These are phyloP conservation scores for Rhizophora apiculata DNA, from an alignment of 345 rosid species.

Conservation along the genomic window DNA sequence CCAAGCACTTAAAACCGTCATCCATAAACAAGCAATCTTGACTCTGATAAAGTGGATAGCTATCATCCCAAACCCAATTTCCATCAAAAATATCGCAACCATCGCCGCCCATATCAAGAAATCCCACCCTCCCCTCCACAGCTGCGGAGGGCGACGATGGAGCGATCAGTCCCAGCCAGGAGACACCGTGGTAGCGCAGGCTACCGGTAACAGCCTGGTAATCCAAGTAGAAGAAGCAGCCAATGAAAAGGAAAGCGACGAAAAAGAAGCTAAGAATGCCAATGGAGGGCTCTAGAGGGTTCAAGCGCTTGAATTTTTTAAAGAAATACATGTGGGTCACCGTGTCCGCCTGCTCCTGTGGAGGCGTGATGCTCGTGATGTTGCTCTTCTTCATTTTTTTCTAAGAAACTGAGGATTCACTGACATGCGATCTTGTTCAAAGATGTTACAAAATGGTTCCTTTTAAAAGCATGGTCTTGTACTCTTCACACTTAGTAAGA, in stretches of 20 bases:
- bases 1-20: constrained; percentile 57
- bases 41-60: constrained; percentile 59
- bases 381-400: constrained; percentile 10
- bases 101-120: constrained; percentile 50
- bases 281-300: constrained; percentile 44
- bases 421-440: background rate
- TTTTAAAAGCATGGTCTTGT: background rate
- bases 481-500: background rate
- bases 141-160: constrained; percentile 11
- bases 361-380: background rate
- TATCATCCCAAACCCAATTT: constrained; percentile 68
- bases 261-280: constrained; percentile 47
- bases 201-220: constrained; percentile 27
- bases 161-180: constrained; percentile 29
- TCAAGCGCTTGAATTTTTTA: constrained; percentile 42
- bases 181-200: constrained; percentile 25
- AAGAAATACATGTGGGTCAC: constrained; percentile 36
- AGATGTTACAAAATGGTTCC: background rate
- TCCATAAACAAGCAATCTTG: constrained; percentile 50
- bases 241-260: constrained; percentile 37
- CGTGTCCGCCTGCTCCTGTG: constrained; percentile 7
- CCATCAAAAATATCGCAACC: constrained; percentile 63
- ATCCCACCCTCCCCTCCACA: constrained; percentile 33
- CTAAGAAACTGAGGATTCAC: background rate
- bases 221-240: constrained; percentile 46